These are phyloP conservation scores for Strombidium stylifer DNA, from an alignment of 73 alveolate species.

Conservation along the genomic window DNA sequence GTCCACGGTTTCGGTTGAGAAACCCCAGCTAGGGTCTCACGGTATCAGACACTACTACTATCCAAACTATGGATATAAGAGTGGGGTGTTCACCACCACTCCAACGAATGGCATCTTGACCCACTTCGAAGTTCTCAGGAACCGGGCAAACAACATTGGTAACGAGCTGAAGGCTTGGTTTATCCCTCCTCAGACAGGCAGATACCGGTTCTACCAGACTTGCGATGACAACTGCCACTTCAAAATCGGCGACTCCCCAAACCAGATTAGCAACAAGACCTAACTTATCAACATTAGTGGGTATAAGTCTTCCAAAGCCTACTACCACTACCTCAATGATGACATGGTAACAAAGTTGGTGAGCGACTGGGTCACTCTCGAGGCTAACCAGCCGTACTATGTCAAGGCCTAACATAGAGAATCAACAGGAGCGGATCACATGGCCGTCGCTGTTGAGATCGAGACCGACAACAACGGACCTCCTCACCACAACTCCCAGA, in stretches of 20 bases:
- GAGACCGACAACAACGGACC: not conserved
- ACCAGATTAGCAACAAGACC: too few relatives aligned
- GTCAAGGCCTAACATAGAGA: not conserved
- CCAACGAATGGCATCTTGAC: too few relatives aligned
- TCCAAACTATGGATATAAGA: not conserved
- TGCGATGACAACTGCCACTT: constrained; percentile 14
- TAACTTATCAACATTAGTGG: too few relatives aligned
- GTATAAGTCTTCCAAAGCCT: too few relatives aligned
- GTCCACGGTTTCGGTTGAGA: constrained; percentile 3
- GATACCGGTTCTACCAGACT: constrained; percentile 18
- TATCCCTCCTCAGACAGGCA: constrained; percentile 17
- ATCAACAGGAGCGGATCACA: constrained; percentile 12
- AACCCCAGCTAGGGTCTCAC: not conserved
- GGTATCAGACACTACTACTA: not conserved
- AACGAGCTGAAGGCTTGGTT: not conserved
- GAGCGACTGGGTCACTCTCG: not conserved
- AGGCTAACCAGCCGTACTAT: not conserved
- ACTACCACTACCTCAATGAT: too few relatives aligned
- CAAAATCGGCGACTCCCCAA: not conserved
- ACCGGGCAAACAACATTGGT: constrained; percentile 4
- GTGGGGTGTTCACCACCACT: too few relatives aligned
- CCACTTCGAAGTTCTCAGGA: too few relatives aligned
- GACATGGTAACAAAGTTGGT: too few relatives aligned
- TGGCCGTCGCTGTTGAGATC: constrained; percentile 18
- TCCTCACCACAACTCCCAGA: constrained; percentile 10